These are phyloP conservation scores for Phytophthora hibernalis DNA, from an alignment of 352 stramenopile species.

Conservation along the genomic window DNA sequence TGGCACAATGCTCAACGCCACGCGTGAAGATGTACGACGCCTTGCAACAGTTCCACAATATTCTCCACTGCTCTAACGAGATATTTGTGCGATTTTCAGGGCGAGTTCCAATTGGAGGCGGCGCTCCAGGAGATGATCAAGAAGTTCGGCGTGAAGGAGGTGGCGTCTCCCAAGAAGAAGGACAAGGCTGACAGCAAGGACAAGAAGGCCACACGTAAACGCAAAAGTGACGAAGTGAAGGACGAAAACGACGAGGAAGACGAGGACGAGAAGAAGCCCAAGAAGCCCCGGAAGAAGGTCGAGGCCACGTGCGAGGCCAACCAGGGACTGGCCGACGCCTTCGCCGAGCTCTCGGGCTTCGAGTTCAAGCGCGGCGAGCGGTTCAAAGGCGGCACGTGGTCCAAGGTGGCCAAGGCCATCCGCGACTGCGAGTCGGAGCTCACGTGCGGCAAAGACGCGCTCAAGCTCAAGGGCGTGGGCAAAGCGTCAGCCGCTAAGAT, in stretches of 20 bases:
- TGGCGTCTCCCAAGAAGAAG: slow-evolving; percentile 57
- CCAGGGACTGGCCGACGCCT: slow-evolving; percentile 74
- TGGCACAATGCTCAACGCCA: slow-evolving; percentile 87
- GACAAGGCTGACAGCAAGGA: slow-evolving; percentile 32
- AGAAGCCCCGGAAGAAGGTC: slow-evolving; percentile 68
- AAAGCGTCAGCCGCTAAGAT: slow-evolving; percentile 85
- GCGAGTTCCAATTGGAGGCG: slow-evolving; percentile 77
- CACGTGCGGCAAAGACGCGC: slow-evolving; percentile 74
- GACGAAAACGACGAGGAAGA: slow-evolving; percentile 48
- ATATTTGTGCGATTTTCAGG: slow-evolving; percentile 36
- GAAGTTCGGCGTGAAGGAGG: slow-evolving; percentile 75
- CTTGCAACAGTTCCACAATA: background rate
- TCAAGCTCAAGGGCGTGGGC: slow-evolving; percentile 87
- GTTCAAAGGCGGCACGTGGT: slow-evolving; percentile 90
- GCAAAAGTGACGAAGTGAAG: slow-evolving; percentile 38
- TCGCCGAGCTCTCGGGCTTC: slow-evolving; percentile 84
- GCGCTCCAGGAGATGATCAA: slow-evolving; percentile 82
- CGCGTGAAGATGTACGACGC: slow-evolving; percentile 66
- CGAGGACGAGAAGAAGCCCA: slow-evolving; percentile 52
- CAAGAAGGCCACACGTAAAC: slow-evolving; percentile 27
- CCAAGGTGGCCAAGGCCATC: slow-evolving; percentile 88
- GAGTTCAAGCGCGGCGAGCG: slow-evolving; percentile 89
- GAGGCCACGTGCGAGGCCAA: slow-evolving; percentile 68
- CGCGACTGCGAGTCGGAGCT: slow-evolving; percentile 72
- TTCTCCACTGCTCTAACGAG: background rate